phyloP scores from a whole-genome alignment of 306 rosid genomes.

The Malus sylvestris region DNA sequence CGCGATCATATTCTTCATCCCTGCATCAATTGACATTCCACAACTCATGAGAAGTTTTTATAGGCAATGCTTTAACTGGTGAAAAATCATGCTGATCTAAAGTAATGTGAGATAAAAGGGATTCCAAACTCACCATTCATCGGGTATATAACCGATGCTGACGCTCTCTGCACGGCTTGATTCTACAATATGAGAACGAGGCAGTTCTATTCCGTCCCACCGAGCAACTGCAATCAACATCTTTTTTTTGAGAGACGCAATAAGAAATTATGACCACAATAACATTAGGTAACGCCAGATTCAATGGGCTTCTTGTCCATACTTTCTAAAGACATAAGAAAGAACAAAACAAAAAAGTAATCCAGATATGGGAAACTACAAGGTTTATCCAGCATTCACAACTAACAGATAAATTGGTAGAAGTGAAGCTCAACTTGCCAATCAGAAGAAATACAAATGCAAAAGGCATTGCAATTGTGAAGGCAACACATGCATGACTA shows the following conservation, averaged over 20 bases:
- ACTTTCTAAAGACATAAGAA: not conserved
- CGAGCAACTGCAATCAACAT: constrained; percentile 50
- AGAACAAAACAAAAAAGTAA: not conserved
- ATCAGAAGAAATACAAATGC: not conserved
- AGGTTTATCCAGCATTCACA: not conserved
- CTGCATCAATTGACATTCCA: constrained; percentile 27
- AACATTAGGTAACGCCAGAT: not conserved
- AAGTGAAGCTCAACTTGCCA: not conserved
- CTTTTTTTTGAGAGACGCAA: not conserved
- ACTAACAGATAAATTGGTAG: not conserved
- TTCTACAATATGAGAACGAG: constrained; percentile 29
- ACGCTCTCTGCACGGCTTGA: constrained; percentile 20
- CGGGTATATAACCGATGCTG: constrained; percentile 66
- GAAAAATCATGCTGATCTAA: not conserved
- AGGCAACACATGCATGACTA: not conserved
- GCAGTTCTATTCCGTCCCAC: constrained; percentile 69
- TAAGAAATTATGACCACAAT: not conserved
- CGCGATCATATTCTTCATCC: constrained; percentile 87
- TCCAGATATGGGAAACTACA: not conserved
- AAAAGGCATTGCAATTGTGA: not conserved
- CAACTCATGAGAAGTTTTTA: not conserved
- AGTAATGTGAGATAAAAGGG: not conserved
- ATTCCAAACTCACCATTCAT: constrained; percentile 68
- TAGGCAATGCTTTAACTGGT: not conserved
- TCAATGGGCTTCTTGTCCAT: not conserved